These are phyloP conservation scores for Pulveroboletus sp. DNA, from an alignment of 768 basidiomycete genomes.

Conservation along the genomic window DNA sequence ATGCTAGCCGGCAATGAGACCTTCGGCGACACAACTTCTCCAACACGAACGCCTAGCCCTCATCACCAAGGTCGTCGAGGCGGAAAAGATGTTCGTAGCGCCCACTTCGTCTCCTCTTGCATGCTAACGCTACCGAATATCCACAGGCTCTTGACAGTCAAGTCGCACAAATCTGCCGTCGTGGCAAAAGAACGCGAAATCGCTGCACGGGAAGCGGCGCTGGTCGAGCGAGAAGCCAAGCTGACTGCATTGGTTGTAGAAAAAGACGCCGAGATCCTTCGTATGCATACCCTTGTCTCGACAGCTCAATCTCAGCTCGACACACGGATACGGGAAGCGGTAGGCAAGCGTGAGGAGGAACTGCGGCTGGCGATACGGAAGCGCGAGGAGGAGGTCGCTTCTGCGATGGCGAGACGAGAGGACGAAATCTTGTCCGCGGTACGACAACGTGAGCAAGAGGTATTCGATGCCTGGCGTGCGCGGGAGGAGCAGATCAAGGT, in stretches of 20 bases:
- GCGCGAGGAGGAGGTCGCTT: constrained; percentile 69
- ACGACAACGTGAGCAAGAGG: constrained; percentile 58
- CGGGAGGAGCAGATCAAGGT: constrained; percentile 50
- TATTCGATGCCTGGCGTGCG: constrained; percentile 55
- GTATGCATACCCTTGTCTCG: constrained; percentile 44
- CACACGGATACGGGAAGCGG: constrained; percentile 51
- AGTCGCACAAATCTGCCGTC: constrained; percentile 56
- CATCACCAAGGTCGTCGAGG: constrained; percentile 68
- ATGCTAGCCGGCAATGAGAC: constrained; percentile 78
- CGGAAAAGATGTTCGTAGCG: constrained; percentile 67
- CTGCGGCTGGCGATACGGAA: constrained; percentile 60
- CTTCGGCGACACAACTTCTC: constrained; percentile 75
- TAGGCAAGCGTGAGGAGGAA: constrained; percentile 65
- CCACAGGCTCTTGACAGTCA: constrained; percentile 60
- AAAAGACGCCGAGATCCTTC: constrained; percentile 61
- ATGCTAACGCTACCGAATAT: neutral
- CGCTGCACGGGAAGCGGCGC: constrained; percentile 48
- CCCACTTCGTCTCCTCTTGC: neutral
- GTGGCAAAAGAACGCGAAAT: constrained; percentile 66
- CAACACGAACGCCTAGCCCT: constrained; percentile 76
- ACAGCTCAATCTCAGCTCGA: constrained; percentile 42
- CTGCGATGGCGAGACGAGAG: constrained; percentile 62
- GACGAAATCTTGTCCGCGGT: constrained; percentile 73
- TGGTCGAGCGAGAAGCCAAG: constrained; percentile 56
- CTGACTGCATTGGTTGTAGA: constrained; percentile 45